Base-by-base conservation (phyloP, 2,329 filamentous ascomycete species). In the Tolypocladium album region DNA sequence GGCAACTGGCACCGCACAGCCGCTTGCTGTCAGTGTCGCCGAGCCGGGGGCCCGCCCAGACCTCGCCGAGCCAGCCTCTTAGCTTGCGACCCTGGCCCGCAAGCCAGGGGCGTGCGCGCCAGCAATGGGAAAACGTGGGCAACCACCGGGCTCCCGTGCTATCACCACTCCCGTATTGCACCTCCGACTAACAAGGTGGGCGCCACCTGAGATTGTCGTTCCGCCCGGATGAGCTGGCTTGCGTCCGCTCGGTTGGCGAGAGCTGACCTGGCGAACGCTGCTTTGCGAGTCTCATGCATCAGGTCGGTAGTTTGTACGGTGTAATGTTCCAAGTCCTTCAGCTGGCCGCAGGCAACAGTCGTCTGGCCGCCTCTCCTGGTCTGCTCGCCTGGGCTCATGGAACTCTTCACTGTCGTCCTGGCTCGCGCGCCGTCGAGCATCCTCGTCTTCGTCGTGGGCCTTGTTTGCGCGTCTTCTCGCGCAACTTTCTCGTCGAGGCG, bases 51-150 rank as follows among this genome's bases (percentile, higher is more conserved):
- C 3, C 36, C 22, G 38, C 9, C 17, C 47, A 52, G 24, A 12
- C 47, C 9, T 52, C 24, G 27, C 27, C 5, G 27, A n/a, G 27
- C 47, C 47, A 34, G 34, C 3, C 47, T 34, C 13, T 34, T 52
- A 52, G 15, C 47, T 52, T 24, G 27, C 47, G 47, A 11, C 27
- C 27, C 27, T 31, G 27, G 27, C 27, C 27, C 27, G 24, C 17
- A 5, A 7, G 39, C 39, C 55, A n/a, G 55, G 38, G 38, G 55
- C 8, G 55, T 42, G 58, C 47, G 58, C 27, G 38, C 39, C 39
- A 45, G 6, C 58, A 22, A 38, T 24, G 24, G 22, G 52, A 50
- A 59, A 59, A 59, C 58, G 58, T 59, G 58, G 58, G 31, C 52
- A 24, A 27, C 9, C 40, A 56, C 58, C 52, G 20, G 39, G 38